Evolutionary conservation across 108 stramenopile genomes (phyloP).

Genomic region (Nannochloropsis gaditana): DNA sequence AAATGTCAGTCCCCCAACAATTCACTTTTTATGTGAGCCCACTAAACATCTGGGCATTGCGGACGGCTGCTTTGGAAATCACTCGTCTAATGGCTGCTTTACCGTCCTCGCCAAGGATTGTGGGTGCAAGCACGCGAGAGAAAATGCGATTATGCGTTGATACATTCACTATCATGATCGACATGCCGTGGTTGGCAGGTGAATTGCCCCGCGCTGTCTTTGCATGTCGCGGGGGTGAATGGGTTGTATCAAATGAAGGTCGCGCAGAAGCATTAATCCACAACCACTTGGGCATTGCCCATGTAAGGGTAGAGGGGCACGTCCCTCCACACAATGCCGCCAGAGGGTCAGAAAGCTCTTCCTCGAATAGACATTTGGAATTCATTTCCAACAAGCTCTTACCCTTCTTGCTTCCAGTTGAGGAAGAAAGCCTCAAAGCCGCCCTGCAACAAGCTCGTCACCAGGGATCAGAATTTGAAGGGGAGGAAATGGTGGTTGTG

Average conservation of each 20-base stretch:
- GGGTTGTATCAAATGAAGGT: not conserved
- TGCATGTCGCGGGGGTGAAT: not conserved
- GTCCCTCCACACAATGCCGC: not conserved
- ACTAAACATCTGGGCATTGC: not conserved
- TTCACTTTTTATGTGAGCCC: not conserved
- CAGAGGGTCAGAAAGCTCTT: too few relatives aligned
- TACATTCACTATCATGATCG: not conserved
- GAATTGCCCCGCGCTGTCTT: not conserved
- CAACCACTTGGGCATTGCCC: not conserved
- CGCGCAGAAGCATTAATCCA: not conserved
- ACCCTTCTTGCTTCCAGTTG: too few relatives aligned
- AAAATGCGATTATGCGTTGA: not conserved
- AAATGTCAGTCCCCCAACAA: not conserved
- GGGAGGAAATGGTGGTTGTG: not conserved
- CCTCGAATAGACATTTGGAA: too few relatives aligned
- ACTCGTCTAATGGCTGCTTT: not conserved
- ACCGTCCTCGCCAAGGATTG: not conserved
- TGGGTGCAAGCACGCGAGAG: slow-evolving; percentile 12
- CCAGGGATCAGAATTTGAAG: not conserved
- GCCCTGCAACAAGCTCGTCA: too few relatives aligned
- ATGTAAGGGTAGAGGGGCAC: not conserved
- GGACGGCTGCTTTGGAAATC: not conserved
- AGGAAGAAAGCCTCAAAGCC: too few relatives aligned
- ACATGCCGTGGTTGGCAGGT: not conserved
- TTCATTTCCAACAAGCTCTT: too few relatives aligned